A percentile compares a stretch with the other conserved stretches of the same genome.
These are phyloP conservation scores for Wickerhamiella parazyma DNA, from an alignment of 805 yeast species.

Conservation along the genomic window DNA sequence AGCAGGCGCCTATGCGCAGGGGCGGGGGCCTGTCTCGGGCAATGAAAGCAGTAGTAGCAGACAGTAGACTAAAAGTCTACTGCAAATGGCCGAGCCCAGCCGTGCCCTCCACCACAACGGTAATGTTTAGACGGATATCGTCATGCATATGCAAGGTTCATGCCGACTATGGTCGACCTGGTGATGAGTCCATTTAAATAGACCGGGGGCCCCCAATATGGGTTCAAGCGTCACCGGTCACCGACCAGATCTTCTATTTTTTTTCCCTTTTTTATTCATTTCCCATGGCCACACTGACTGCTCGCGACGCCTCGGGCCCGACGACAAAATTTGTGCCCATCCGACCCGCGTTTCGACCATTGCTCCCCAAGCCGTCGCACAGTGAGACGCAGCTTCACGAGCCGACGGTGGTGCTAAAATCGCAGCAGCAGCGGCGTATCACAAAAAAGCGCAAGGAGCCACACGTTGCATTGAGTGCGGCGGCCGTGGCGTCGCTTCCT, in stretches of 20 bases:
- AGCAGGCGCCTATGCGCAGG: no score
- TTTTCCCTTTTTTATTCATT: not conserved
- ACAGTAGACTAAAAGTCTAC: no score
- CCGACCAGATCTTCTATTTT: constrained; percentile 7
- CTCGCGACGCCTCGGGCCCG: constrained; percentile 1
- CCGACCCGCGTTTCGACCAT: constrained; percentile 26
- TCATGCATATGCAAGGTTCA: constrained; percentile 9
- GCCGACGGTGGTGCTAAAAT: constrained; percentile 11
- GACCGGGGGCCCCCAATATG: not conserved
- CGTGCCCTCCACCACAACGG: not conserved
- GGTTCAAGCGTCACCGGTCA: constrained; percentile 3
- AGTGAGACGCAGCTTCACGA: constrained; percentile 2
- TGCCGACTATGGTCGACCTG: constrained; percentile 5
- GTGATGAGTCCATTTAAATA: constrained; percentile 7
- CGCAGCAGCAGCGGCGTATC: constrained; percentile 6
- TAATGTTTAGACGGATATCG: constrained; percentile 6
- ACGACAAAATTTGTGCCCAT: constrained; percentile 22
- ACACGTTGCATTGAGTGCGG: not conserved
- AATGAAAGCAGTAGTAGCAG: not conserved
- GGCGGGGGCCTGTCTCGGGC: no score
- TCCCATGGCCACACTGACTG: constrained; percentile 6
- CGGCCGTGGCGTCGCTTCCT: constrained; percentile 8
- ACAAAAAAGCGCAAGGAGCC: constrained; percentile 9
- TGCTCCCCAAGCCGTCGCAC: constrained; percentile 23
- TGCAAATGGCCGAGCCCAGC: no score